A percentile compares a stretch with the other conserved stretches of the same genome.
Conservation (phyloP, 495 filamentous ascomycete species). For the Viridothelium virens region DNA sequence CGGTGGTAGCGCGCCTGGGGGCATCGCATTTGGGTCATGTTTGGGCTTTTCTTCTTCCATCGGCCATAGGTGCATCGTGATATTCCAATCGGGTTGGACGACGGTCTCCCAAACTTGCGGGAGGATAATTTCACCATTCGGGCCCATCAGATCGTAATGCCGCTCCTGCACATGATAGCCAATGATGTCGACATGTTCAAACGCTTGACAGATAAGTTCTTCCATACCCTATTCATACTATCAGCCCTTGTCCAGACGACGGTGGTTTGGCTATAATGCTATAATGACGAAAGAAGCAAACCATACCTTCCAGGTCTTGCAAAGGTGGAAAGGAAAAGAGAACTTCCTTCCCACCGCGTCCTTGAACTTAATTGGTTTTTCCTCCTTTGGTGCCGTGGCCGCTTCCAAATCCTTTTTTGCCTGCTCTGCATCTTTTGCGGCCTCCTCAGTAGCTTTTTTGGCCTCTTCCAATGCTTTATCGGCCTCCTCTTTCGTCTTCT, state of each 20-base stretch:
- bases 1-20: background rate
- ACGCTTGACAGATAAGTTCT: slow-evolving; percentile 77
- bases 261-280: too few species aligned
- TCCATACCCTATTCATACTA: slow-evolving; percentile 61
- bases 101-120: slow-evolving; percentile 82
- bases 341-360: slow-evolving; percentile 82
- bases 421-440: slow-evolving; percentile 40
- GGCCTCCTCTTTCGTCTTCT: slow-evolving; percentile 24
- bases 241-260: background rate
- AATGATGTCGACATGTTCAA: slow-evolving; percentile 74
- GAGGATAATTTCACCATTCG: slow-evolving; percentile 80
- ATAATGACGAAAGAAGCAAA: too few species aligned
- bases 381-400: slow-evolving; percentile 38
- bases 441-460: slow-evolving; percentile 27
- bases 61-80: slow-evolving; percentile 98
- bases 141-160: slow-evolving; percentile 77
- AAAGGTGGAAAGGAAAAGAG: slow-evolving; percentile 73
- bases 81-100: slow-evolving; percentile 76
- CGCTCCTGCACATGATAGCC: slow-evolving; percentile 75
- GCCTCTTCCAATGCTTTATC: slow-evolving; percentile 27
- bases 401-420: slow-evolving; percentile 43
- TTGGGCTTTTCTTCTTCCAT: slow-evolving; percentile 48
- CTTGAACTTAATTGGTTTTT: slow-evolving; percentile 64
- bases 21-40: background rate
- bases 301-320: slow-evolving; percentile 70